Evolutionary conservation across 352 stramenopile species (phyloP).

Genomic region (Thalassiosira gravida): DNA sequence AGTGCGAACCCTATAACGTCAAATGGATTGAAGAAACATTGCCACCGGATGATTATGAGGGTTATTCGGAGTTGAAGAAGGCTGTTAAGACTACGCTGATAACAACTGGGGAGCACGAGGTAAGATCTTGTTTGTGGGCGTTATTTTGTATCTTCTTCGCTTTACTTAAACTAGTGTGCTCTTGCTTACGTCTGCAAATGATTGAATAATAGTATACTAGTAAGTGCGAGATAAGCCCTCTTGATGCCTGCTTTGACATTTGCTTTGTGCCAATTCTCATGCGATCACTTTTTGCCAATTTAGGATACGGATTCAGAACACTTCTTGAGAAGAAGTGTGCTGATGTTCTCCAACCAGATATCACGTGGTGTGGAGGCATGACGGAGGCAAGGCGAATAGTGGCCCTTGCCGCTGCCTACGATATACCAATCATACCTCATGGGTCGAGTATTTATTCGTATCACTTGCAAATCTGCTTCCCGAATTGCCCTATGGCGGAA

Average conservation of each 20-base stretch:
- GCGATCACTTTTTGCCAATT: background rate
- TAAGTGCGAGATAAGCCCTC: too few species aligned
- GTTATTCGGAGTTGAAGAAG: constrained; percentile 67
- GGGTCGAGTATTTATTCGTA: constrained; percentile 76
- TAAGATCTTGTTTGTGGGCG: too few species aligned
- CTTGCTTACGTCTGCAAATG: too few species aligned
- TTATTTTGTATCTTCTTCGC: too few species aligned
- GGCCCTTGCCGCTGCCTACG: constrained; percentile 66
- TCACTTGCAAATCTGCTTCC: constrained; percentile 79
- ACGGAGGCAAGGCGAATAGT: constrained; percentile 74
- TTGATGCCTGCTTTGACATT: too few species aligned
- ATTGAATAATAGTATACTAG: too few species aligned
- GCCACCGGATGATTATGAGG: constrained; percentile 71
- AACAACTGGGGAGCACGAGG: constrained; percentile 75
- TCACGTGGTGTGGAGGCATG: constrained; percentile 75
- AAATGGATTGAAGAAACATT: constrained; percentile 79
- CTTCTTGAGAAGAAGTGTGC: constrained; percentile 70
- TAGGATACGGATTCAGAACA: constrained; percentile 65
- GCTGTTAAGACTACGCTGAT: constrained; percentile 58
- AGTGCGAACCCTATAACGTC: constrained; percentile 63
- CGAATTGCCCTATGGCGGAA: too few species aligned
- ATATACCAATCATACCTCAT: constrained; percentile 73
- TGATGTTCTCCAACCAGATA: constrained; percentile 77
- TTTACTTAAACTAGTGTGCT: too few species aligned
- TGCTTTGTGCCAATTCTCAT: background rate